These are phyloP conservation scores for Podila horticola DNA, from an alignment of 192 early-diverging fungal species.

Conservation along the genomic window DNA sequence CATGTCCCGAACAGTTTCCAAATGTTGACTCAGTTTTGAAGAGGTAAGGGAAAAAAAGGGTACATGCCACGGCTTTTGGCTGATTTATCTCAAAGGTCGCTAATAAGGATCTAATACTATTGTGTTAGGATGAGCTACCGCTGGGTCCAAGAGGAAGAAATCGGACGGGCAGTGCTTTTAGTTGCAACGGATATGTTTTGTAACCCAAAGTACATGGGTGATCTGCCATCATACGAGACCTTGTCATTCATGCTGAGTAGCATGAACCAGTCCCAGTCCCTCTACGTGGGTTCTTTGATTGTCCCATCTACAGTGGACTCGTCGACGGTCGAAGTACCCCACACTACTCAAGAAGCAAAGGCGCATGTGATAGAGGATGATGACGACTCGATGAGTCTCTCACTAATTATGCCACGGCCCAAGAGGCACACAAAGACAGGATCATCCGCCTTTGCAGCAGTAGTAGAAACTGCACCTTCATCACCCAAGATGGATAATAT, in stretches of 20 bases:
- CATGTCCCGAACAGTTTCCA: slow-evolving; percentile 1
- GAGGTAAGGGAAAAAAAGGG: slow-evolving; percentile 8
- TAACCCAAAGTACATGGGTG: slow-evolving; percentile 35
- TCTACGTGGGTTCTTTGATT: background rate
- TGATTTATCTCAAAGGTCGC: too few relatives aligned
- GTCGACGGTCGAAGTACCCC: background rate
- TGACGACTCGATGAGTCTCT: slow-evolving; percentile 4
- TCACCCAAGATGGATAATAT: background rate
- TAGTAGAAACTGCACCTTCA: background rate
- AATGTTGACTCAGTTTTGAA: slow-evolving; percentile 14
- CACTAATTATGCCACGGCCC: slow-evolving; percentile 15
- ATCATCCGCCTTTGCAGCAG: background rate
- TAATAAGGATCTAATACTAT: background rate
- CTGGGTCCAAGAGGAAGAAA: slow-evolving; percentile 41
- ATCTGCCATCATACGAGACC: slow-evolving; percentile 7
- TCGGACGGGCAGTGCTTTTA: slow-evolving; percentile 33
- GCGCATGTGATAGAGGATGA: slow-evolving; percentile 11
- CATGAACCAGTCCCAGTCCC: background rate
- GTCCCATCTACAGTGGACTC: background rate
- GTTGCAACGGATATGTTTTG: slow-evolving; percentile 41
- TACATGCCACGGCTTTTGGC: background rate
- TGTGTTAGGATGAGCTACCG: slow-evolving; percentile 37
- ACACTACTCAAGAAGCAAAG: background rate
- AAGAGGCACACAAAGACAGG: background rate
- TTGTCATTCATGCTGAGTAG: slow-evolving; percentile 10